phyloP scores from a whole-genome alignment of 2,329 filamentous ascomycete species.

The Colletotrichum karsti region DNA sequence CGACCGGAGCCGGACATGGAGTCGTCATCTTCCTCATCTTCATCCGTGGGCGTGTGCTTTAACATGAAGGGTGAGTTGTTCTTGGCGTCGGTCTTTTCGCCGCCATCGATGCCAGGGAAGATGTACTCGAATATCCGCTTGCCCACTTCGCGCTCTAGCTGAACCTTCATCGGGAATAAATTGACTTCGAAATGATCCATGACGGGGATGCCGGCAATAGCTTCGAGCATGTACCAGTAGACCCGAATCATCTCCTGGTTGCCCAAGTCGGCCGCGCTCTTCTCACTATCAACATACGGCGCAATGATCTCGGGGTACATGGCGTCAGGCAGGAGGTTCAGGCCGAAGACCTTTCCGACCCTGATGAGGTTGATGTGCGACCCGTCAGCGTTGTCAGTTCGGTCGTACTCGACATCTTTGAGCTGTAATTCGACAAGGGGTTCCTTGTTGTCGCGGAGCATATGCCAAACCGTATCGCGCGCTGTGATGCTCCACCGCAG shows the following conservation, averaged over 20 bases:
- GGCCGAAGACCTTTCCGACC: constrained; percentile 85
- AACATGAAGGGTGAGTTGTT: constrained; percentile 69
- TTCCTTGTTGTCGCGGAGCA: constrained; percentile 86
- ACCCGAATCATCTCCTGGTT: constrained; percentile 89
- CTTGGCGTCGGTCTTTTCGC: constrained; percentile 53
- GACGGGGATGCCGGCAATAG: constrained; percentile 95
- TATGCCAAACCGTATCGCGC: constrained; percentile 95
- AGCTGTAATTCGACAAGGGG: constrained; percentile 94
- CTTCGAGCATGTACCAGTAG: constrained; percentile 98
- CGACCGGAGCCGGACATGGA: constrained; percentile 48
- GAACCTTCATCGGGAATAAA: constrained; percentile 90
- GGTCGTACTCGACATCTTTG: constrained; percentile 89
- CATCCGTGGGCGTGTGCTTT: constrained; percentile 56
- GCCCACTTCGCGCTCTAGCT: constrained; percentile 91
- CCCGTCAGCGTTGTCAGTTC: constrained; percentile 95
- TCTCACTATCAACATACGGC: constrained; percentile 79
- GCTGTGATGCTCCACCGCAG: constrained; percentile 94
- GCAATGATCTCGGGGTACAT: constrained; percentile 97
- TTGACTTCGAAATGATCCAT: constrained; percentile 98
- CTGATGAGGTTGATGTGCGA: constrained; percentile 94
- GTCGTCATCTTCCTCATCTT: constrained; percentile 57
- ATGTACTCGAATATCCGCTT: constrained; percentile 97
- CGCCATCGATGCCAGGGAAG: constrained; percentile 83
- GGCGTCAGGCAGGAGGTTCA: constrained; percentile 89
- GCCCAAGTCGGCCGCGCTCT: constrained; percentile 58